phyloP scores from a whole-genome alignment of 495 filamentous ascomycete genomes.

The Neurospora sp. region DNA sequence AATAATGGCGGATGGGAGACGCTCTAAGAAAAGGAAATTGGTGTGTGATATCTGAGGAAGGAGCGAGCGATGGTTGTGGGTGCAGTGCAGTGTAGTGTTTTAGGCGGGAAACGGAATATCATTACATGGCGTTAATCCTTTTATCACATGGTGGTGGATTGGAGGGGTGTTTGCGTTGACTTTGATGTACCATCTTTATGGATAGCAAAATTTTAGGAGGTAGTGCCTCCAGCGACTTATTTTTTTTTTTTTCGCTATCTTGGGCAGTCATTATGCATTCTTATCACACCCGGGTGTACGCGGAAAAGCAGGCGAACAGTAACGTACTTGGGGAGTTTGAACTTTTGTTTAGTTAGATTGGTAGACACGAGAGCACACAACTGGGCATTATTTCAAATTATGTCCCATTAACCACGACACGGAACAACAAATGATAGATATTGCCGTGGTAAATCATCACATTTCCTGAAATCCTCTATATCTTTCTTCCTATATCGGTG shows the following conservation, averaged over 20 bases:
- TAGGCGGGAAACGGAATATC: neutral
- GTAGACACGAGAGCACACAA: neutral
- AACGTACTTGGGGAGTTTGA: neutral
- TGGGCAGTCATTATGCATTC: neutral
- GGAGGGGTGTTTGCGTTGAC: neutral
- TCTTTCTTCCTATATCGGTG: neutral
- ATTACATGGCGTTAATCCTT: neutral
- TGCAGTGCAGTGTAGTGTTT: neutral
- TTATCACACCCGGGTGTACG: neutral
- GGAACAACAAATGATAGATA: neutral
- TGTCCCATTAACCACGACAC: neutral
- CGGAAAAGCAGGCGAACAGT: neutral
- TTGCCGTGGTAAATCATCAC: neutral
- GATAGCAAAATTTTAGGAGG: neutral
- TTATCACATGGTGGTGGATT: neutral
- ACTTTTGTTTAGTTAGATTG: neutral
- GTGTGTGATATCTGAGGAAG: neutral
- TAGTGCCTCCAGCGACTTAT: neutral
- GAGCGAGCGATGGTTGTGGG: neutral
- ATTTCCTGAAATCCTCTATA: neutral
- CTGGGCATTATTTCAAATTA: neutral
- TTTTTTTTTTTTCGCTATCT: neutral
- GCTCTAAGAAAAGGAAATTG: slow-evolving; percentile 33
- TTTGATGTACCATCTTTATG: neutral
- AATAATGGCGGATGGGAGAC: slow-evolving; percentile 98